Evolutionary conservation across 257 asterid species (phyloP).

Genomic region (Haberlea rhodopensis): DNA sequence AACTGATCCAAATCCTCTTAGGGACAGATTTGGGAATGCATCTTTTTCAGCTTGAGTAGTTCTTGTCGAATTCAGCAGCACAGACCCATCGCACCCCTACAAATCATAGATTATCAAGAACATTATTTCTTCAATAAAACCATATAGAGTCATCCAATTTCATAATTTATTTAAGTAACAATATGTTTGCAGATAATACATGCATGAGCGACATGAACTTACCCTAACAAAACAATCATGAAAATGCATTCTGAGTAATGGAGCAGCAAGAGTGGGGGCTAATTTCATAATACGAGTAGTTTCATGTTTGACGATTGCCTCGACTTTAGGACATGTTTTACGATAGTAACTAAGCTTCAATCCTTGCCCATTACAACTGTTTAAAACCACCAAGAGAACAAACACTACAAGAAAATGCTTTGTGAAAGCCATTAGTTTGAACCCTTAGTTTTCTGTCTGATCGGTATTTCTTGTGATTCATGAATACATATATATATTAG

Average conservation of each 20-base stretch:
- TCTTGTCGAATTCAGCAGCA: conserved; percentile 45
- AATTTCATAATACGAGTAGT: conserved; percentile 34
- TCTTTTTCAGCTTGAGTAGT: conserved; percentile 45
- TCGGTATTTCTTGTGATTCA: neutral
- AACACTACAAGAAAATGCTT: conserved; percentile 24
- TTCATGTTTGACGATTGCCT: conserved; percentile 41
- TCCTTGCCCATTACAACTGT: conserved; percentile 34
- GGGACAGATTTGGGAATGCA: conserved; percentile 45
- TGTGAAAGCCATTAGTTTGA: conserved; percentile 35
- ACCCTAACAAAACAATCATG: conserved; percentile 83
- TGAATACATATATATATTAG: neutral
- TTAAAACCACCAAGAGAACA: conserved; percentile 26
- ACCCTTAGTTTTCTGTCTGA: conserved; percentile 8
- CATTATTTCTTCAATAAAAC: too few relatives aligned
- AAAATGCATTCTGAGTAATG: conserved; percentile 67
- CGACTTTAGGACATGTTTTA: conserved; percentile 45
- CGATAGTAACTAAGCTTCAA: conserved; percentile 36
- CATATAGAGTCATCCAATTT: too few relatives aligned
- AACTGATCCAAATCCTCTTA: conserved; percentile 51
- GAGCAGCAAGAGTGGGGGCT: conserved; percentile 55
- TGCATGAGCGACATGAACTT: conserved; percentile 5
- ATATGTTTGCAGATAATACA: too few relatives aligned
- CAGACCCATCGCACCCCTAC: conserved; percentile 76
- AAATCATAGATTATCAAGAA: neutral
- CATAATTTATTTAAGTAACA: too few relatives aligned